Evolutionary conservation across 306 rosid species (phyloP), one percentile per base, ranked within the genome.

Genomic region (Trifolium pratense): DNA sequence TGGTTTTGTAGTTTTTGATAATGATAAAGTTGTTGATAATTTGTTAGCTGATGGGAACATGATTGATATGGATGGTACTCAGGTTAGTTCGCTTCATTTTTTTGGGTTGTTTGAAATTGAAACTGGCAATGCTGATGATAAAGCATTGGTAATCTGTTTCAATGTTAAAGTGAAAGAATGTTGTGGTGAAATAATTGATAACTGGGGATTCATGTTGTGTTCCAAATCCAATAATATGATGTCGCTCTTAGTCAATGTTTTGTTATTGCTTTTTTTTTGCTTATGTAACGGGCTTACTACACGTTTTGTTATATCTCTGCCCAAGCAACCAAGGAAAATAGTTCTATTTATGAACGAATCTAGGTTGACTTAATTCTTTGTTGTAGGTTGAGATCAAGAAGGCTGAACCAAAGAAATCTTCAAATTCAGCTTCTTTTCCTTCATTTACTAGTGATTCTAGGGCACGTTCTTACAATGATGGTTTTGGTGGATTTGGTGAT

Each of bases 351-450:
- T 61, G 34, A 66, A 83, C 70, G 74, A 78, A 72, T 43, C 83
- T 93, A 88, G 98, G 97, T 93, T 93, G 87, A 93, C 90, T 82
- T 70, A 79, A 92, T 85, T 91, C 94, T 93, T 87, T 93, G 86
- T 91, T 93, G 98, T 93, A 93, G 98, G 98, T 93, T 95, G 98
- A 93, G 94, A 88, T 93, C 96, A 93, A 93, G 94, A 93, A 93
- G 88, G 98, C 96, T 76, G 98, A 91, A 89, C 97, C 98, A 86
- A 91, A 88, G 94, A 93, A 91, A 89, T 82, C 92, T 94, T 91
- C 98, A 78, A 91, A 89, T 90, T 87, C 96, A 75, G 86, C 86
- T 74, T 85, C 88, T 86, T 86, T 81, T 81, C 92, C 97, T 85
- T 77, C 97, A 64, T 93, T 85, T 83, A 91, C 86, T 93, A 89